Percentiles rank a stretch among this genome's conserved stretches.
phyloP scores from a whole-genome alignment of 2,329 filamentous ascomycete species.

The Clonostachys rhizophaga region DNA sequence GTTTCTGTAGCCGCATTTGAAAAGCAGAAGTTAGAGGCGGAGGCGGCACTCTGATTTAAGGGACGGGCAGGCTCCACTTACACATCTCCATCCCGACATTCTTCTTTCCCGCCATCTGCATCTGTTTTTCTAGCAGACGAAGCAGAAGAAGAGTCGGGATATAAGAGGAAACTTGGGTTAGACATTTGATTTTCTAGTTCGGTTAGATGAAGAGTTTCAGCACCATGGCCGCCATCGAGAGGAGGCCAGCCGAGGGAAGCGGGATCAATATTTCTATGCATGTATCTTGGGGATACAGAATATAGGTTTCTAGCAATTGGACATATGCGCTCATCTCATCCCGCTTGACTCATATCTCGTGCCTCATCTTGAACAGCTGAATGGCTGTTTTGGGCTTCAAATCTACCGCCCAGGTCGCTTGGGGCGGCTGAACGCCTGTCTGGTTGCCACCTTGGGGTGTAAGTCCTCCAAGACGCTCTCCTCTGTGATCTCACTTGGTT shows the following conservation, averaged over 20 bases:
- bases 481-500: conserved; percentile 67
- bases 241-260: conserved; percentile 5
- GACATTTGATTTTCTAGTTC: too few relatives aligned
- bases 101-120: too few relatives aligned
- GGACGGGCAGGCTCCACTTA: not conserved
- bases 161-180: too few relatives aligned
- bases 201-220: too few relatives aligned
- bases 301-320: conserved; percentile 5
- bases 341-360: too few relatives aligned
- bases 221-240: too few relatives aligned
- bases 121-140: too few relatives aligned
- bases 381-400: too few relatives aligned
- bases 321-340: not conserved
- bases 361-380: too few relatives aligned
- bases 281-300: conserved; percentile 19
- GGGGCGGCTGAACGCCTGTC: conserved; percentile 69
- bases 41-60: conserved; percentile 8
- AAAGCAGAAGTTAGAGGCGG: conserved; percentile 7
- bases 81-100: too few relatives aligned
- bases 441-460: conserved; percentile 60
- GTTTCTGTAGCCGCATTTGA: not conserved
- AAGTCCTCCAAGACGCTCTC: conserved; percentile 61
- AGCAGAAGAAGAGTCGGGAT: too few relatives aligned
- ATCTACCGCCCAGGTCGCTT: conserved; percentile 68
- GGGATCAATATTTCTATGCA: conserved; percentile 11